Conservation (phyloP, 805 yeast genomes). For the Schizosaccharomyces octosporus region DNA sequence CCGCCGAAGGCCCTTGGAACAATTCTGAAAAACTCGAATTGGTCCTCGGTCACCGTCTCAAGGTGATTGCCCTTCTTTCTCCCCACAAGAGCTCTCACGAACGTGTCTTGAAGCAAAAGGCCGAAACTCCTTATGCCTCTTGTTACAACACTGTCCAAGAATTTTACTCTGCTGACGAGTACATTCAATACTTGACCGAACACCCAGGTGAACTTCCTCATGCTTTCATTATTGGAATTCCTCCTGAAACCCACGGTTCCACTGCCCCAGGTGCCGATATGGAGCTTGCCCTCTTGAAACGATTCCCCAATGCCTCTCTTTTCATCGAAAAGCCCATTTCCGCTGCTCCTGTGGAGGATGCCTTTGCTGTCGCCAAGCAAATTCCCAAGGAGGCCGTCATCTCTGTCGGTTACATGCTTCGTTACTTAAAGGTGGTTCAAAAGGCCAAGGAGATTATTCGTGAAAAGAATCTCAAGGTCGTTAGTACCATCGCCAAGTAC, state of each 20-base stretch:
- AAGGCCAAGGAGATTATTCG: constrained; percentile 6
- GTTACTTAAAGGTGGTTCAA: constrained; percentile 8
- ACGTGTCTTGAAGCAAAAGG: constrained; percentile 5
- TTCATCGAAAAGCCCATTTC: constrained; percentile 9
- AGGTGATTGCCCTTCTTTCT: constrained; percentile 7
- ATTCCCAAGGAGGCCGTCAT: constrained; percentile 3
- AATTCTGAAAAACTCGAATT: constrained; percentile 7
- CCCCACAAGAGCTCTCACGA: constrained; percentile 5
- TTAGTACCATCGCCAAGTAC: constrained; percentile 6
- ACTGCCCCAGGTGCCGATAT: constrained; percentile 5
- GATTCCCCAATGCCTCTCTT: constrained; percentile 4
- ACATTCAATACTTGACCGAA: neutral
- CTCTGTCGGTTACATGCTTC: constrained; percentile 9
- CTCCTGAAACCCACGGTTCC: constrained; percentile 8
- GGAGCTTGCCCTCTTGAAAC: constrained; percentile 5
- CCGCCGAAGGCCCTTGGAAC: constrained; percentile 8
- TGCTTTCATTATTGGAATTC: constrained; percentile 6
- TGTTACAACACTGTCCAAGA: constrained; percentile 3
- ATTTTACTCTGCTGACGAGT: constrained; percentile 4
- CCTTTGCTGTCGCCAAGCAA: constrained; percentile 6
- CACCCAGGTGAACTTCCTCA: constrained; percentile 3
- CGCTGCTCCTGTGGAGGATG: constrained; percentile 7
- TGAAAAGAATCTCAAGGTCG: constrained; percentile 7
- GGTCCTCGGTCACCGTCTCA: constrained; percentile 6
- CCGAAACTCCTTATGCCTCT: constrained; percentile 1